Percentiles rank a stretch among this genome's conserved stretches.
Evolutionary conservation across 2,329 filamentous ascomycete genomes (phyloP).

Genomic region (Cryphonectria japonica): DNA sequence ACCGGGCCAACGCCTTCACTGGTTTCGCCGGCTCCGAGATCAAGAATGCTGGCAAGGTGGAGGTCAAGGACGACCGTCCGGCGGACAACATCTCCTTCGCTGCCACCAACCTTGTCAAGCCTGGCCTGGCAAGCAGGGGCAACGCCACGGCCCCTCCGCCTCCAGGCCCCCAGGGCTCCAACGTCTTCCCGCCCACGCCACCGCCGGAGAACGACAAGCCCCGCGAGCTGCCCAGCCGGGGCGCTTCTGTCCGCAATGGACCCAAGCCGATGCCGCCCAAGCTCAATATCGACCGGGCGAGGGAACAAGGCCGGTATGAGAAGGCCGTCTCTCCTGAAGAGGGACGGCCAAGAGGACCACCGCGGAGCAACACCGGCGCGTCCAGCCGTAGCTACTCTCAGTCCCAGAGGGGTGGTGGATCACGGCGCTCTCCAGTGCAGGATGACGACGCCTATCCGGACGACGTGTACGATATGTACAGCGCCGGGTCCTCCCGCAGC

Average conservation of each 20-base stretch:
- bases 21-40: constrained; percentile 80
- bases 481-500: constrained; percentile 37
- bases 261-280: constrained; percentile 64
- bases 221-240: constrained; percentile 50
- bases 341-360: constrained; percentile 41
- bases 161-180: constrained; percentile 65
- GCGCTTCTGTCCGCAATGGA: constrained; percentile 64
- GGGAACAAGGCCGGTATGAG: constrained; percentile 58
- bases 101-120: constrained; percentile 90
- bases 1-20: constrained; percentile 78
- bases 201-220: constrained; percentile 84
- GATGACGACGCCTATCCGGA: constrained; percentile 68
- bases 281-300: constrained; percentile 63
- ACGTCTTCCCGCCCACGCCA: constrained; percentile 96
- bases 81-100: constrained; percentile 87
- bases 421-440: constrained; percentile 40
- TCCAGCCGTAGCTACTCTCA: constrained; percentile 50
- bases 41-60: constrained; percentile 65
- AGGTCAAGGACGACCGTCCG: constrained; percentile 77
- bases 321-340: constrained; percentile 54
- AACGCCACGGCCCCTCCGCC: constrained; percentile 45
- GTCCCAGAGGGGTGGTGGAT: constrained; percentile 37
- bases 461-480: constrained; percentile 70
- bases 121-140: constrained; percentile 76
- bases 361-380: constrained; percentile 51